Evolutionary conservation across 2,329 filamentous ascomycete genomes (phyloP), one percentile per base, ranked within the genome.

Genomic region (Phialophora expanda): DNA sequence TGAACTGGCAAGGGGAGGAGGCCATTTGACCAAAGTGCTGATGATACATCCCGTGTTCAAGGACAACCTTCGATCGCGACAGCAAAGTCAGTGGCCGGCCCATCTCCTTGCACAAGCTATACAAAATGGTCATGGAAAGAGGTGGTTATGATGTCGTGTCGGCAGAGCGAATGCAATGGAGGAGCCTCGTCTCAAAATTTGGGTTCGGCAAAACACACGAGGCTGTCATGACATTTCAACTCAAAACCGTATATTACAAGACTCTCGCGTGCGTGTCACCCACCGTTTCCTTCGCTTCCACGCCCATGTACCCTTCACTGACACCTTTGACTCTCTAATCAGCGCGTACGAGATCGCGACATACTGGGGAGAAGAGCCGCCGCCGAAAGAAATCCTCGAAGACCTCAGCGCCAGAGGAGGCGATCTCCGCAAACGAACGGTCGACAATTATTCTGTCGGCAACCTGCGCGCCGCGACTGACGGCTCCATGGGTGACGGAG

Each of bases 201-300:
- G 87, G 91, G 57, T 86, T 93, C 69, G 87, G 87, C 74, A 88
- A 88, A 63, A 84, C 86, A 73, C 93, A 94, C 75, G 87, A 91
- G 66, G 86, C 92, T 6, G 91, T 92, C n/a, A 87, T 92, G 66
- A 92, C 92, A 14, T 96, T 96, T 79, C 86, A 90, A 66, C 82
- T 96, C 63, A 97, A 97, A 80, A 90, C 90, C 63, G 88, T 90
- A 69, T 97, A 95, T 80, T 96, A 96, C 82, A 93, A 92, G 77
- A 92, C 94, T 73, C 85, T 97, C 53, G 90, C 90, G 81, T 84
- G 76, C 65, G 82, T 74, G 30, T 26, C 32, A 34, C 34, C 26
- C 41, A 60, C 34, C 30, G 38, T 59, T 24, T 7, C 12, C 24
- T 55, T 59, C 44, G 3, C n/a, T n/a, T 28, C 28, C 41, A 22